Evolutionary conservation across 331 rosid species (phyloP), one percentile per base, ranked within the genome.

Genomic region (Quercus tomentella): DNA sequence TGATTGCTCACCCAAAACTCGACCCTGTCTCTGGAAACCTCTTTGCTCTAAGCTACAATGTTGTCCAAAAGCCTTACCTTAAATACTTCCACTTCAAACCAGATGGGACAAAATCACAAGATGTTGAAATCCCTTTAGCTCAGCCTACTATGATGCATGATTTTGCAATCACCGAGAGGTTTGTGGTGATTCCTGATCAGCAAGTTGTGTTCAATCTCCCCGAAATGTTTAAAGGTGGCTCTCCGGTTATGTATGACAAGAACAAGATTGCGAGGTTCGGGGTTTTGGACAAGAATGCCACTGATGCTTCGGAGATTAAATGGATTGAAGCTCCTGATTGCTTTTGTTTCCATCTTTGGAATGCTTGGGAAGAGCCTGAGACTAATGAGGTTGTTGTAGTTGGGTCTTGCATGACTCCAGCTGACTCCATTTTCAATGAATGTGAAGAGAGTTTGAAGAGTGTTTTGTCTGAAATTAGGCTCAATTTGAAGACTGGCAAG

Each of bases 131-230:
- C 51, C 92, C 94, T 0, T 45, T 95, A 1, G 49, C 75, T 0
- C 86, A 90, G 60, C 90, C 99, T 0, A 95, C 99, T 2, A 95
- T 95, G 99, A 95, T 95, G 86, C 99, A 95, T 70, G 99, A 95
- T 35, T 95, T 95, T 52, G 97, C 98, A 0, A 92, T 95, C 1
- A 95, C 98, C 0, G 92, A 95, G 73, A 84, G 55, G 1, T 84
- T 81, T 54, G 97, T 94, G 7, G 90, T 94, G 6, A 69, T 94
- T 20, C 98, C 98, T 0, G 98, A 95, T 72, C 98, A 95, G 77
- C 98, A 95, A 61, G 97, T 95, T 2, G 98, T 95, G 6, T 95
- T 95, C 72, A 93, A 90, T 35, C 76, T 95, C 0, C 76, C 84
- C 5, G 97, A 95, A 81, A 91, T 95, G 98, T 84, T 95, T 52